Percentiles rank a stretch among this genome's conserved stretches.
phyloP scores from a whole-genome alignment of 352 stramenopile species.

The Vaucheria bursata region DNA sequence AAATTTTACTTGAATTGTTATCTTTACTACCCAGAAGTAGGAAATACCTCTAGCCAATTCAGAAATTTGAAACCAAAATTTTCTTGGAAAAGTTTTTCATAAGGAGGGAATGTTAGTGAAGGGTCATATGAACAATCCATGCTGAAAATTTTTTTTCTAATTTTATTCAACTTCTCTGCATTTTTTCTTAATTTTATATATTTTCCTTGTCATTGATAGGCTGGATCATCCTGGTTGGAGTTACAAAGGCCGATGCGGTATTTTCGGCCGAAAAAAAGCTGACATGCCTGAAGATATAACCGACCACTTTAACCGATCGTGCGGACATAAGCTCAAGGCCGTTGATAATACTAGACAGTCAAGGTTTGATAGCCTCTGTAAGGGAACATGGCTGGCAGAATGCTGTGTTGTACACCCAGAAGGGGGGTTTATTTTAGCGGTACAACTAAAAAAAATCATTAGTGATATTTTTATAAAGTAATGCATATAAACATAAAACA shows the following conservation, averaged over 20 bases:
- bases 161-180: not conserved
- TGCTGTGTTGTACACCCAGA: conserved; percentile 40
- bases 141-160: not conserved
- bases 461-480: too few relatives aligned
- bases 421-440: conserved; percentile 43
- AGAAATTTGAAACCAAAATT: too few relatives aligned
- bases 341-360: conserved; percentile 35
- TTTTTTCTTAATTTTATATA: not conserved
- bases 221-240: conserved; percentile 35
- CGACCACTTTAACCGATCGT: conserved; percentile 20
- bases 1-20: too few relatives aligned
- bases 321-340: conserved; percentile 8
- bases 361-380: conserved; percentile 42
- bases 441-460: too few relatives aligned
- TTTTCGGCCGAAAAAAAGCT: conserved; percentile 25
- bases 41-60: too few relatives aligned
- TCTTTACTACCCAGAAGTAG: too few relatives aligned
- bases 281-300: conserved; percentile 34
- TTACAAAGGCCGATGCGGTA: conserved; percentile 22
- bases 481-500: too few relatives aligned
- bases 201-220: not conserved
- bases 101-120: too few relatives aligned
- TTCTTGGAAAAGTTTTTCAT: too few relatives aligned
- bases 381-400: conserved; percentile 35
- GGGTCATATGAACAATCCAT: too few relatives aligned